Base-by-base conservation (phyloP, 208 protist species). In the Trypanosomatidae sp. region DNA sequence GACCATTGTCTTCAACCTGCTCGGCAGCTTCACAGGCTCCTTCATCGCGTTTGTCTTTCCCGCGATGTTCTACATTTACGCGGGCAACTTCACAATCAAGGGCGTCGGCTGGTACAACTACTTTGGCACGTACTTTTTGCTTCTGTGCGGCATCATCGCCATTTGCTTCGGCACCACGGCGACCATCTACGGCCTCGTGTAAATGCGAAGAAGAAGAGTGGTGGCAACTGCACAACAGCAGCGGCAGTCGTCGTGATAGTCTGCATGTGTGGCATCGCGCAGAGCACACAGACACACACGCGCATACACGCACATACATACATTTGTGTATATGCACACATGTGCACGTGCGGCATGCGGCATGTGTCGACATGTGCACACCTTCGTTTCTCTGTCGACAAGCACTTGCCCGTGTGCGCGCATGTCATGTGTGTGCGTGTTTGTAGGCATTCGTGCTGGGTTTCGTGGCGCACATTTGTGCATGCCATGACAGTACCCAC, bases 21-120 rank as follows among this genome's bases (percentile, higher is more conserved):
- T 90, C 22, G 76, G 81, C 23, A 65, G 64, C 13, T 57, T 87
- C 27, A 66, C 58, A 19, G 75, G 66, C 6, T 51, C 56, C 18
- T 69, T 78, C 33, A 75, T 90, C 45, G 71, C 53, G 15, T 84
- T 90, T 46, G 56, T 87, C 30, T 80, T 87, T n/a, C 76, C 81
- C 0, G 30, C 76, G 2, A 39, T 80, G 33, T 87, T 90, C 57
- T 82, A 64, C 38, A 79, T 87, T 33, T 77, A 83, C 54, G 41
- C 53, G n/a, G 70, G 72, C 8, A 54, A 38, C 33, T 78, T 75
- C 44, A 58, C 49, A 6, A 8, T 58, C 24, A 28, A 48, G 25
- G 50, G 50, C n/a, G 61, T 69, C n/a, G 64, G 68, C 35, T 22
- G 33, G 8, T 66, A 56, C 25, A 32, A 78, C 39, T 81, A 52